Base-by-base conservation (phyloP, 257 asterid species). In the Anisodus tanguticus region DNA sequence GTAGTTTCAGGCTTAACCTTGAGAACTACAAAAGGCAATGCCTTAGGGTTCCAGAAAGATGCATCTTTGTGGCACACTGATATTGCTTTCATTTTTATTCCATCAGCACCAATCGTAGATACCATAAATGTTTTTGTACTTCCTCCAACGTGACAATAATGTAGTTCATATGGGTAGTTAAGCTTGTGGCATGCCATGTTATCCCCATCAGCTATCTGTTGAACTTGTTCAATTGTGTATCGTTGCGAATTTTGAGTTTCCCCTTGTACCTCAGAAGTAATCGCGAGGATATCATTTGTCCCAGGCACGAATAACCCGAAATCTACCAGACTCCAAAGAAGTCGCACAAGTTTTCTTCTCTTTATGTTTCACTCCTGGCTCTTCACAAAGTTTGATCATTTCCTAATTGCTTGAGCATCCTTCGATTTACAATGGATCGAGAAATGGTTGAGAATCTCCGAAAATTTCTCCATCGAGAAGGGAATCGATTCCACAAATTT, bases 251-350 rank as follows among this genome's bases (percentile, higher is more conserved):
- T 4, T 13, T 68, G 74, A 66, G 74, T 35, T 66, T 35, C 19
- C 19, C 51, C 76, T 68, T 68, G 12, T 68, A 68, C 76, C 51
- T 68, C 22, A 2, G 76, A 68, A 16, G 26, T 68, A 68, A 68
- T 68, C 12, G 76, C 26, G 6, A 68, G 22, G 51, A 68, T 39
- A 3, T 37, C 37, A 11, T 68, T 68, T 13, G 76, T 37, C 51
- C 51, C 51, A 68, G 37, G 76, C 3, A 37, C 6, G 3, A 22
- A 37, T 37, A 68, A 68, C 12, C 76, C 76, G 3, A 68, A 68
- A 68, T 66, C 47, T 66, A 66, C 47, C 72, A 66, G 72, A 66
- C 19, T 35, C 72, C 13, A 66, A 10, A 66, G 72, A 66, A 66
- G 72, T 35, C 9, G 7, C 72, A 12, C 72, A 66, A 4, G 5